Evolutionary conservation across 2,329 filamentous ascomycete species (phyloP), one percentile per base, ranked within the genome.

Genomic region (Beauveria medogensis): DNA sequence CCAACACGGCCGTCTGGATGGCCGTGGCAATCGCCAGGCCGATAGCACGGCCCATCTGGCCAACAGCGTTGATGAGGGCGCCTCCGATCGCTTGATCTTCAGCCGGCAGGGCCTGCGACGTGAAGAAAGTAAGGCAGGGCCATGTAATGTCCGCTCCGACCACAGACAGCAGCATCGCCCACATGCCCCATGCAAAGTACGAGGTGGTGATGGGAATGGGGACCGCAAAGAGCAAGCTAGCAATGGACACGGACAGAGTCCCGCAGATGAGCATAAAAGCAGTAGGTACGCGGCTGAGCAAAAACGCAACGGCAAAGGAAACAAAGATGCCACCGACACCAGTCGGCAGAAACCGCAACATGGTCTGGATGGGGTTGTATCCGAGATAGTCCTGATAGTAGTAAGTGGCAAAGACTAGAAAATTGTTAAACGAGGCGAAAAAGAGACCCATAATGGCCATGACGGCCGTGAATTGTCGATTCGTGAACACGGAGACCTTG

Each of bases 351-450:
- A 89, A 90, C 3, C 86, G 83, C 9, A 90, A 69, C 14, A 86
- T 88, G 0, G 87, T 89, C 64, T 88, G 81, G n/a, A 89, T 74
- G 0, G 85, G 76, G 0, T 77, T 79, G 2, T 85, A 77, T 0
- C 79, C 82, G 66, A 87, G 85, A 69, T 82, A 89, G 64, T 86
- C 80, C 70, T 90, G 87, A 71, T 83, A 90, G 72, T 83, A 88
- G 71, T 87, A 90, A 5, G 87, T 90, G 1, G 85, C 81, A 66
- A 82, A 88, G 63, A 90, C 77, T 44, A 89, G 73, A 65, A 81
- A 88, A 69, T 86, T 86, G 73, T 87, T 89, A 74, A 90, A 90
- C 2, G 79, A 77, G 20, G 82, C 80, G 67, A 87, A 89, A 73
- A 89, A 89, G 2, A 89, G 70, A 0, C 77, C 77, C 81, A 89